A percentile compares a stretch with the other conserved stretches of the same genome.
phyloP scores from a whole-genome alignment of 768 basidiomycete genomes.

The Coprinellus micaceus region DNA sequence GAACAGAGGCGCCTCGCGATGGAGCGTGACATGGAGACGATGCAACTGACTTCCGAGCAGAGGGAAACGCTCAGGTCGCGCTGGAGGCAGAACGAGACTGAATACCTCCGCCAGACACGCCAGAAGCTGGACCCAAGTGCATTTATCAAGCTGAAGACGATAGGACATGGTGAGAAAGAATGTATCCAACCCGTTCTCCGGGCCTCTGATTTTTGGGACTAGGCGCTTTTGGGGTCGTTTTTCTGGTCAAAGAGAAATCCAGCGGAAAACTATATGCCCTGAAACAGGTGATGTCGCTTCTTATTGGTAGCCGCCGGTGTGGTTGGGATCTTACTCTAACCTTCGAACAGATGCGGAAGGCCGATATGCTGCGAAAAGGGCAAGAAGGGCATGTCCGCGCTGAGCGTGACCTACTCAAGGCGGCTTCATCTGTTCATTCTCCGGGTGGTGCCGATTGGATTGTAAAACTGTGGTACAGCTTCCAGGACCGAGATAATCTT shows the following conservation, averaged over 20 bases:
- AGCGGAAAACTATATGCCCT: constrained; percentile 87
- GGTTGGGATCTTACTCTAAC: constrained; percentile 16
- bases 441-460: constrained; percentile 87
- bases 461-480: constrained; percentile 87
- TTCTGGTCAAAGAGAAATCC: constrained; percentile 79
- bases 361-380: constrained; percentile 92
- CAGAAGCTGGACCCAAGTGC: constrained; percentile 79
- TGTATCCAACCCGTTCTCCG: constrained; percentile 15
- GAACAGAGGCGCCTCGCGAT: constrained; percentile 83
- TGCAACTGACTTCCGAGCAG: constrained; percentile 66
- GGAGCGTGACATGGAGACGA: constrained; percentile 79
- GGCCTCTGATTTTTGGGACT: constrained; percentile 21
- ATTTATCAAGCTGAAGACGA: constrained; percentile 88
- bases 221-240: constrained; percentile 97
- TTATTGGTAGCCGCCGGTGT: not conserved
- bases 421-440: constrained; percentile 76
- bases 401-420: constrained; percentile 90
- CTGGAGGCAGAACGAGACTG: constrained; percentile 86
- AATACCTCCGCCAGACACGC: constrained; percentile 81
- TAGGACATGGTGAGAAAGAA: constrained; percentile 74
- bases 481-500: constrained; percentile 91
- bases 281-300: constrained; percentile 71
- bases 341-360: constrained; percentile 67
- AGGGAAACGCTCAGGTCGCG: constrained; percentile 68
- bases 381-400: constrained; percentile 97